Evolutionary conservation across 2,329 filamentous ascomycete genomes (phyloP).

Genomic region (Hypomyces rosellus): DNA sequence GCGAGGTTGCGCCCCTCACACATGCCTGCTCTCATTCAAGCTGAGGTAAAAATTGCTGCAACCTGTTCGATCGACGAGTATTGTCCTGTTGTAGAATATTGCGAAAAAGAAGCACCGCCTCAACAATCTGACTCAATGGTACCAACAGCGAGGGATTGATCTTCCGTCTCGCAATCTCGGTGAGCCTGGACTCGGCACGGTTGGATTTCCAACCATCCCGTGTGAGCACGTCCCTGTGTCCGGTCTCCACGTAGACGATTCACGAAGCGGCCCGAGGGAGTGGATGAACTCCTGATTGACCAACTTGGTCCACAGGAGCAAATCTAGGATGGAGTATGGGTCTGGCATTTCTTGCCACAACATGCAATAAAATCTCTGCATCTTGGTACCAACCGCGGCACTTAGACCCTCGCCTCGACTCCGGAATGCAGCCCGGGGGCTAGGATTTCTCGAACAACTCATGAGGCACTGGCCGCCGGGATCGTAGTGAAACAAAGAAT

Average conservation of each 20-base stretch:
- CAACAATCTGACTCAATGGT: background rate
- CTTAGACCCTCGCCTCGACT: conserved; percentile 2
- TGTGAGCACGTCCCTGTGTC: background rate
- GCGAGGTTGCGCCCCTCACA: too few species aligned
- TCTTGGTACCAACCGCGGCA: conserved; percentile 8
- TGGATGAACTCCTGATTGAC: conserved; percentile 1
- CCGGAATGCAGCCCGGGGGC: conserved; percentile 7
- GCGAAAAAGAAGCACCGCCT: too few species aligned
- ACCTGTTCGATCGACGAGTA: too few species aligned
- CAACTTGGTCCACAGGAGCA: too few species aligned
- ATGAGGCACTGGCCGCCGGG: background rate
- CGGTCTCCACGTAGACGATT: background rate
- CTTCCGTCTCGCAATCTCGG: background rate
- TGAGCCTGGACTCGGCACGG: background rate
- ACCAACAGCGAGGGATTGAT: background rate
- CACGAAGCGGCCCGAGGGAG: background rate
- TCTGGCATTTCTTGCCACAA: background rate
- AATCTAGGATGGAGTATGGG: too few species aligned
- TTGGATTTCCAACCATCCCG: background rate
- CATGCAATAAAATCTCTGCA: background rate
- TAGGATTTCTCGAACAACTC: background rate
- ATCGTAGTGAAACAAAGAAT: background rate
- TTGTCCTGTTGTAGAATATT: too few species aligned
- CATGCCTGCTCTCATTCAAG: too few species aligned
- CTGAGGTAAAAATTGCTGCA: too few species aligned